Conservation (phyloP, 1,139 yeast species). For the Debaryomyces subglobosus region DNA sequence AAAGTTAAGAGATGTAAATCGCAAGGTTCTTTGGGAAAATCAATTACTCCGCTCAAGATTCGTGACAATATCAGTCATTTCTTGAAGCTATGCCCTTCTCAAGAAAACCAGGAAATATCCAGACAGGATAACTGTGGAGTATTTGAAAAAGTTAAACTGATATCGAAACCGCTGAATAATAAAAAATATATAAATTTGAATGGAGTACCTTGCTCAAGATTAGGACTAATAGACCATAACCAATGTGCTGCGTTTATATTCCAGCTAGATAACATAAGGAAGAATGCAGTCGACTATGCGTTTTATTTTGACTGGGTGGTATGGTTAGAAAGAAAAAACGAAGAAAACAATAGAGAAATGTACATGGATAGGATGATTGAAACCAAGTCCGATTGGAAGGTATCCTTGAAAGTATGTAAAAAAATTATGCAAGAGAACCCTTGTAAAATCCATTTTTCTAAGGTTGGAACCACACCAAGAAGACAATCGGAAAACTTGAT, state of each 20-base stretch:
- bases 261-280: slow-evolving; percentile 16
- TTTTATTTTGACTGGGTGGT: slow-evolving; percentile 25
- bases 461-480: slow-evolving; percentile 19
- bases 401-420: slow-evolving; percentile 11
- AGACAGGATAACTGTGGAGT: background rate
- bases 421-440: slow-evolving; percentile 10
- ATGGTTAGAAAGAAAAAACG: slow-evolving; percentile 13
- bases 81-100: slow-evolving; percentile 12
- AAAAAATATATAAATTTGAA: background rate
- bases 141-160: background rate
- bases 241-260: slow-evolving; percentile 17
- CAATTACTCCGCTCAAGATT: slow-evolving; percentile 23
- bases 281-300: slow-evolving; percentile 16
- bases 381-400: slow-evolving; percentile 20
- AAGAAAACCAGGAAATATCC: background rate
- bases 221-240: slow-evolving; percentile 17
- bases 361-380: slow-evolving; percentile 17
- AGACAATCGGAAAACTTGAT: slow-evolving; percentile 13
- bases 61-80: slow-evolving; percentile 22
- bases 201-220: slow-evolving; percentile 21
- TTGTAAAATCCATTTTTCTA: slow-evolving; percentile 18
- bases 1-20: background rate
- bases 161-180: background rate
- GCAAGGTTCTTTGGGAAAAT: slow-evolving; percentile 12
- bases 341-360: slow-evolving; percentile 7